Evolutionary conservation across 305 asterid genomes (phyloP).

Genomic region (Stenogyne calaminthoides): DNA sequence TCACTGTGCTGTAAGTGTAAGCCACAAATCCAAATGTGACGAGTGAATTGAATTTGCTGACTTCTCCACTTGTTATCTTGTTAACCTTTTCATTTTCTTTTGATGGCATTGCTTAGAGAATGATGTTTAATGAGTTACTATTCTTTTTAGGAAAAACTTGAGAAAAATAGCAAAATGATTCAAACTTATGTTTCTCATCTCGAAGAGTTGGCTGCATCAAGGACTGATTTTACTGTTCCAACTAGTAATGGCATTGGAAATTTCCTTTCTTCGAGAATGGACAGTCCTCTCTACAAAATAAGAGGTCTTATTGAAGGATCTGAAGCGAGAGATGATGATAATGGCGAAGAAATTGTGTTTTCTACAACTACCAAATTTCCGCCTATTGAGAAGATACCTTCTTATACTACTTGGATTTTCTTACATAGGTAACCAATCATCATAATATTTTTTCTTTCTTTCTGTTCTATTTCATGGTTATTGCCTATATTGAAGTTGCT

Average conservation of each 20-base stretch:
- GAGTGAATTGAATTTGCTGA: constrained; percentile 4
- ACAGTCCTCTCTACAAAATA: constrained; percentile 62
- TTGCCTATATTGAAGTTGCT: neutral
- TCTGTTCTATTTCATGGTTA: neutral
- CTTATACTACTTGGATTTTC: constrained; percentile 94
- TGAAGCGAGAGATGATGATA: constrained; percentile 55
- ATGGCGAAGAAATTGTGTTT: constrained; percentile 60
- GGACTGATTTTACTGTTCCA: constrained; percentile 43
- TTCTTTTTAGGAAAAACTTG: constrained; percentile 57
- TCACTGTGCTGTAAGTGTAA: neutral
- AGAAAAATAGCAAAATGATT: constrained; percentile 52
- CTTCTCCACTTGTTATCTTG: neutral
- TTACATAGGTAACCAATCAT: constrained; percentile 62
- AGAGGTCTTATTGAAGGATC: constrained; percentile 55
- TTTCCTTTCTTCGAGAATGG: constrained; percentile 65
- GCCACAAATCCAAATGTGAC: constrained; percentile 5
- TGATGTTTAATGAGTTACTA: constrained; percentile 23
- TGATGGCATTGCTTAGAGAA: constrained; percentile 20
- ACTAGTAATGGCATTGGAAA: constrained; percentile 45
- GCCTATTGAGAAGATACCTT: constrained; percentile 62
- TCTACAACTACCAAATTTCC: constrained; percentile 74
- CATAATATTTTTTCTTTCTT: neutral
- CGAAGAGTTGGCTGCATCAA: constrained; percentile 53
- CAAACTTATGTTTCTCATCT: constrained; percentile 53
- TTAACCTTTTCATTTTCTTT: constrained; percentile 14